Conservation (phyloP, 768 basidiomycete species). For the Lyophyllum decastes region DNA sequence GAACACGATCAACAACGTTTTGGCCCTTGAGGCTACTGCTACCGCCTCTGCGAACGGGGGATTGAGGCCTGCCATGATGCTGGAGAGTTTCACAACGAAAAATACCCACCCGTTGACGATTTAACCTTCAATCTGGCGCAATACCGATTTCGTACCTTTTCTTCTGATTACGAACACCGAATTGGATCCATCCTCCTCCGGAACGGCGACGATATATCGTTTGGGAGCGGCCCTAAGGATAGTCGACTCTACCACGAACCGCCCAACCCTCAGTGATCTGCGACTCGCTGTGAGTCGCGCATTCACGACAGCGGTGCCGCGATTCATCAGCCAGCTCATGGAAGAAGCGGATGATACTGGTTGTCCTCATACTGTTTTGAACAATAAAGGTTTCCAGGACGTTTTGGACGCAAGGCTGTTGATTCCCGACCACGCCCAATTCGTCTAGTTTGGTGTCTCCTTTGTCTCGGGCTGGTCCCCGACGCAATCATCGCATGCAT, state of each 20-base stretch:
- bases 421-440: conserved; percentile 17
- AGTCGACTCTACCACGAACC: conserved; percentile 14
- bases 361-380: conserved; percentile 1
- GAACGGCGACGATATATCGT: conserved; percentile 19
- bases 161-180: neutral
- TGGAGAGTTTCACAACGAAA: neutral
- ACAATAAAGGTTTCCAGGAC: conserved; percentile 12
- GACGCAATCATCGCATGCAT: too few relatives aligned
- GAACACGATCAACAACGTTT: conserved; percentile 13
- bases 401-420: conserved; percentile 17
- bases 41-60: conserved; percentile 14
- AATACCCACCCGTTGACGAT: neutral
- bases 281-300: conserved; percentile 23
- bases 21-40: conserved; percentile 7
- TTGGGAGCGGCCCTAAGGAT: conserved; percentile 20
- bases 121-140: neutral
- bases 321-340: conserved; percentile 12
- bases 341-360: conserved; percentile 10
- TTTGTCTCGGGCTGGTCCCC: too few relatives aligned
- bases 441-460: conserved; percentile 9
- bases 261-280: conserved; percentile 20
- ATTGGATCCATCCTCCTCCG: conserved; percentile 11
- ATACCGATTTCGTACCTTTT: conserved; percentile 14
- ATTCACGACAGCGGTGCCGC: conserved; percentile 14
- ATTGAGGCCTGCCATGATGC: conserved; percentile 11